Evolutionary conservation across 495 filamentous ascomycete genomes (phyloP).

Genomic region (Aspergillus taichungensis): DNA sequence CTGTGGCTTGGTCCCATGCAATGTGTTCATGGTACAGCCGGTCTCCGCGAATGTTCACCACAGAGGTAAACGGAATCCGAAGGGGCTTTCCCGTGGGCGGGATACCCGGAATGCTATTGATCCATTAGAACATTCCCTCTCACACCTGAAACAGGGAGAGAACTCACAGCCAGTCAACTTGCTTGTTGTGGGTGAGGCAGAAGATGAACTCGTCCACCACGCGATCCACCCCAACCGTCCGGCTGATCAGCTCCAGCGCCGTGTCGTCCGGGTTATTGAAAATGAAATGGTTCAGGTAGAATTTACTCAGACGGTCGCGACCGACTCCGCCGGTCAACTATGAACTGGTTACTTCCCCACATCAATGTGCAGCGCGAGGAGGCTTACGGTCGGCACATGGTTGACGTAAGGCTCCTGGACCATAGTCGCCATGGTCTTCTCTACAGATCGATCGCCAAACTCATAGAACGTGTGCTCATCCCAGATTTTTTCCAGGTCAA

Average conservation of each 20-base stretch:
- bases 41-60: conserved; percentile 70
- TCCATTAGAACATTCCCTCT: conserved; percentile 49
- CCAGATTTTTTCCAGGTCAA: conserved; percentile 52
- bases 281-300: conserved; percentile 70
- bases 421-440: conserved; percentile 47
- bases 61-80: conserved; percentile 58
- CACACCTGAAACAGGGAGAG: conserved; percentile 24
- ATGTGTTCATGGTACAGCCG: conserved; percentile 75
- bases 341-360: not conserved
- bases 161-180: conserved; percentile 59
- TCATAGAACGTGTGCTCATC: conserved; percentile 45
- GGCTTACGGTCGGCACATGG: conserved; percentile 42
- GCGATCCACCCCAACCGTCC: conserved; percentile 53
- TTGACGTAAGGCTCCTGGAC: conserved; percentile 53
- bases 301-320: conserved; percentile 47
- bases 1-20: conserved; percentile 75
- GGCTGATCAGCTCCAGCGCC: conserved; percentile 56
- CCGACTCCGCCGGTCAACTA: conserved; percentile 65
- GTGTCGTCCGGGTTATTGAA: conserved; percentile 59
- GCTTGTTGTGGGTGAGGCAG: conserved; percentile 55
- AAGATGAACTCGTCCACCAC: conserved; percentile 51
- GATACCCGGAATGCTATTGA: conserved; percentile 50
- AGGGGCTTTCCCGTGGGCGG: conserved; percentile 59
- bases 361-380: not conserved
- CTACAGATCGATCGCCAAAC: conserved; percentile 31